These are phyloP conservation scores for Naganishia onofrii DNA, from an alignment of 768 basidiomycete genomes.

Conservation along the genomic window DNA sequence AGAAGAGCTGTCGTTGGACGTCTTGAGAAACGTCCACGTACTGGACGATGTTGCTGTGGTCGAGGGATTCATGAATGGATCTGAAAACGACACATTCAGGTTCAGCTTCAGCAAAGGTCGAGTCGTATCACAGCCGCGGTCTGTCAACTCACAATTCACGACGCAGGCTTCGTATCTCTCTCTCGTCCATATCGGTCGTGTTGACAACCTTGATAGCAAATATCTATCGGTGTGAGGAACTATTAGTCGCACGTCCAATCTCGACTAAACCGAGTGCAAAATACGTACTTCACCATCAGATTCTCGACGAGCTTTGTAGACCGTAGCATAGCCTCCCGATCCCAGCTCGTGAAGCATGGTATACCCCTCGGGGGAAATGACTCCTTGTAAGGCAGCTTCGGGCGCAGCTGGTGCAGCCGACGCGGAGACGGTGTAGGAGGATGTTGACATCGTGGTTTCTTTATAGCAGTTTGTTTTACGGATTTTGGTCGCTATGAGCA, in stretches of 20 bases:
- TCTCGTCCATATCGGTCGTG: not conserved
- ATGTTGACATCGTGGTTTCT: not conserved
- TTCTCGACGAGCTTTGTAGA: not conserved
- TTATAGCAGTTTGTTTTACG: not conserved
- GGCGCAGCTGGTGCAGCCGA: not conserved
- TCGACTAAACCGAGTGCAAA: not conserved
- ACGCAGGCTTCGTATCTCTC: not conserved
- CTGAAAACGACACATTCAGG: too few relatives aligned
- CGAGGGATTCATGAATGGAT: not conserved
- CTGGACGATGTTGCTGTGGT: not conserved
- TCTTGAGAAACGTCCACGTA: not conserved
- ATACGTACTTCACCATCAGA: not conserved
- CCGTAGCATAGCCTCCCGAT: not conserved
- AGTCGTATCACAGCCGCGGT: too few relatives aligned
- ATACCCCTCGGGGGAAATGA: not conserved
- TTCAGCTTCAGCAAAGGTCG: too few relatives aligned
- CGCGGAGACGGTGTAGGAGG: not conserved
- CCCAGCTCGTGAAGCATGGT: not conserved
- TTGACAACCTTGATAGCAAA: not conserved
- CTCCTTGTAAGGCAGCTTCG: not conserved
- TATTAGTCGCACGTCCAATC: not conserved
- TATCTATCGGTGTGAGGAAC: not conserved
- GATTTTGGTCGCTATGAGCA: not conserved
- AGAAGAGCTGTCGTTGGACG: not conserved
- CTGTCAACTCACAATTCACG: not conserved